Evolutionary conservation across 2,329 filamentous ascomycete species (phyloP), one percentile per base, ranked within the genome.

Genomic region (Parascedosporium putredinis): DNA sequence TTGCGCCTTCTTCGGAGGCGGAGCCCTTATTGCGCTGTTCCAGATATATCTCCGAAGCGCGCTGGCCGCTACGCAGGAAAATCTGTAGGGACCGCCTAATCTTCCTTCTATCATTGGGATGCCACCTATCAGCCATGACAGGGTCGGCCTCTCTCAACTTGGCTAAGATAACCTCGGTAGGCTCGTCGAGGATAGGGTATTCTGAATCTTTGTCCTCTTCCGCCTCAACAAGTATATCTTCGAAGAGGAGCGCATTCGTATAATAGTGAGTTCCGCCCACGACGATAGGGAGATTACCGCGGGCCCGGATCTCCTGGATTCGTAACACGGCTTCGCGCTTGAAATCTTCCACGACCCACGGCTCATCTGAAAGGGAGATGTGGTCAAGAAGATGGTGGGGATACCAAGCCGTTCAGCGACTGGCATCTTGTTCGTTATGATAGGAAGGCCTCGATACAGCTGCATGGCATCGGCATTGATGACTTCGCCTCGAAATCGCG

Each of bases 401-500:
- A 98, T 74, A 8, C 84, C 87, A 53, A 84, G 78, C 59, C 82
- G 83, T 63, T 97, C 91, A 18, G 81, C 74, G 1, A 62, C 48
- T 0, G 86, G 79, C 52, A 97, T 86, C 63, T 97, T 95, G 65
- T 98, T 98, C 23, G 93, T 98, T 57, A 97, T 91, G 55, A 97
- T 84, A 4, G 93, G 89, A 40, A 98, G 71, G 2, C 93, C 93
- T 49, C 79, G 77, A 65, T 98, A 98, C 68, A 98, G 82, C 64
- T 98, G 93, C 89, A 98, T 95, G 34, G 93, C 93, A 72, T 98
- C 93, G 44, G 88, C 88, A 62, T 98, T 98, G 68, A 98, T 89
- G 48, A 98, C 79, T 66, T 98, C 93, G 61, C 94, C 93, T 64
- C 93, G 83, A 67, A 89, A 90, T 20, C 76, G 79, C 38, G 75